Percentiles rank a stretch among this genome's conserved stretches.
These are phyloP conservation scores for Jacaranda copaia DNA, from an alignment of 257 asterid species.

Conservation along the genomic window DNA sequence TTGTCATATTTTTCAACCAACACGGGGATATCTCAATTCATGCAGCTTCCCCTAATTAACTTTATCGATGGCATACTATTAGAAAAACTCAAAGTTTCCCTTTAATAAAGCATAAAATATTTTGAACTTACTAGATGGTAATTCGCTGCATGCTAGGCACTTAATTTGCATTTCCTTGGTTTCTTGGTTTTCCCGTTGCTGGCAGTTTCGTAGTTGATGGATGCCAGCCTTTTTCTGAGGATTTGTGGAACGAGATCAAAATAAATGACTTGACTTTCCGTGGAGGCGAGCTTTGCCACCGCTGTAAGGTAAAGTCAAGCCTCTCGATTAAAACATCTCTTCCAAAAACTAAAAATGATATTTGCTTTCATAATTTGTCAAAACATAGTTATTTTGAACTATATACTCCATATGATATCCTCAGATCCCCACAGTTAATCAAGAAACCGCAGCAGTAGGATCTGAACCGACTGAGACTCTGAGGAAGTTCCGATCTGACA, in stretches of 20 bases:
- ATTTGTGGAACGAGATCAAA: slow-evolving; percentile 60
- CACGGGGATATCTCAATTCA: not conserved
- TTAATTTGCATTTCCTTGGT: not conserved
- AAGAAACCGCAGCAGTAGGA: slow-evolving; percentile 59
- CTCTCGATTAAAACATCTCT: not conserved
- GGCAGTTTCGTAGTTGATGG: slow-evolving; percentile 59
- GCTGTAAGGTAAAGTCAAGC: slow-evolving; percentile 60
- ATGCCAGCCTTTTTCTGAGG: slow-evolving; percentile 65
- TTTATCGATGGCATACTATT: not conserved
- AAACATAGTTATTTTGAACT: not conserved
- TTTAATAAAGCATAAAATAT: not conserved
- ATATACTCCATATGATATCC: not conserved
- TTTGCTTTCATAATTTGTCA: not conserved
- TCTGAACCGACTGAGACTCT: slow-evolving; percentile 57
- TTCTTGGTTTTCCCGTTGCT: not conserved
- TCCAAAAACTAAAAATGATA: not conserved
- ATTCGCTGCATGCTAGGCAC: not conserved
- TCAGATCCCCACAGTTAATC: slow-evolving; percentile 66
- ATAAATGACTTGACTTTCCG: slow-evolving; percentile 51
- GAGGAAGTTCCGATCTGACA: slow-evolving; percentile 56
- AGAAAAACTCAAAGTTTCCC: not conserved
- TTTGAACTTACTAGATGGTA: no score
- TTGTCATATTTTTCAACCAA: not conserved
- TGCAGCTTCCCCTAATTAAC: not conserved
- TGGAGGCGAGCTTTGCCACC: slow-evolving; percentile 59